A percentile compares a stretch with the other conserved stretches of the same genome.
phyloP scores from a whole-genome alignment of 306 rosid genomes.

The Senna siamea region DNA sequence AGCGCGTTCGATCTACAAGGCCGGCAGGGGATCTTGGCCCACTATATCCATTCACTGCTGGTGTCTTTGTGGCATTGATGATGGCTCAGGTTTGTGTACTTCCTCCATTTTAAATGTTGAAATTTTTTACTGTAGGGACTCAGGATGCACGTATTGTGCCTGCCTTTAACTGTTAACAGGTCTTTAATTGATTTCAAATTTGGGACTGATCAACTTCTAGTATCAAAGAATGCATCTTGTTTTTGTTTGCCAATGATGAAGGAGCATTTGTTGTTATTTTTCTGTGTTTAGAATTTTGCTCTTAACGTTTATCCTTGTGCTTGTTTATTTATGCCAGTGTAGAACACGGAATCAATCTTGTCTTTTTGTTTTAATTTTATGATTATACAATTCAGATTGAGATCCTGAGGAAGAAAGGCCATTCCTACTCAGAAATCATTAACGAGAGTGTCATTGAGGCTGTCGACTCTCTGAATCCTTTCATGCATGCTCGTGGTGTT shows the following conservation, averaged over 20 bases:
- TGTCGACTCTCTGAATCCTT: slow-evolving; percentile 94
- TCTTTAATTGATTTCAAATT: slow-evolving; percentile 1
- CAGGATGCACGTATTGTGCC: background rate
- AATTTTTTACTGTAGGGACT: slow-evolving; percentile 12
- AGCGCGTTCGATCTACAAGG: slow-evolving; percentile 74
- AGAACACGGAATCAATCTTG: background rate
- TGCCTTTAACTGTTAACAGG: background rate
- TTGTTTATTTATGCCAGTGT: slow-evolving; percentile 15
- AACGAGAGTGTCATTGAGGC: slow-evolving; percentile 96
- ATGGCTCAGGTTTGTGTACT: slow-evolving; percentile 85
- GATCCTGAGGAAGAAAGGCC: slow-evolving; percentile 94
- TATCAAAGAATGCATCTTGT: background rate
- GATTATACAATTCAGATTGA: slow-evolving; percentile 67
- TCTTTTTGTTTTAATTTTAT: slow-evolving; percentile 3
- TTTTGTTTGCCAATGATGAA: background rate
- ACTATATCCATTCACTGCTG: slow-evolving; percentile 90
- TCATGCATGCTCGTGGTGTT: slow-evolving; percentile 99
- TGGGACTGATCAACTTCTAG: background rate
- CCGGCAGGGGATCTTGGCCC: slow-evolving; percentile 96
- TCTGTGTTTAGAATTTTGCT: background rate
- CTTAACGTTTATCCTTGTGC: background rate
- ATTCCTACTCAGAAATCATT: slow-evolving; percentile 93
- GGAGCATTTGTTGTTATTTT: background rate
- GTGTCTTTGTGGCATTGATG: slow-evolving; percentile 98
- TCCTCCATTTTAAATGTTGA: background rate